Evolutionary conservation across 2,329 filamentous ascomycete species (phyloP), one percentile per base, ranked within the genome.

Genomic region (Fusarium nisikadoi): DNA sequence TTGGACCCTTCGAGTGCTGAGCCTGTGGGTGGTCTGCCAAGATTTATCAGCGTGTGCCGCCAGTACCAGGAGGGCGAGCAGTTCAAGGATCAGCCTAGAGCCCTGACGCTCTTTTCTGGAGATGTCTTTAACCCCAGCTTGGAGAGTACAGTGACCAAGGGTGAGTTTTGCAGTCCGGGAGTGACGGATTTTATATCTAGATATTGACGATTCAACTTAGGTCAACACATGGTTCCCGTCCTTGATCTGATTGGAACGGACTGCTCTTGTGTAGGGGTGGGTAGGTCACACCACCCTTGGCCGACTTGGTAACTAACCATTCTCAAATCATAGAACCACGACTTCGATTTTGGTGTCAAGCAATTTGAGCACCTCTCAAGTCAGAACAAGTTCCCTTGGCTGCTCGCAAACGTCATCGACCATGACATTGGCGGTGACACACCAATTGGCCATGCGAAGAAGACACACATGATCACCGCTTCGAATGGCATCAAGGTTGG

Each of bases 91-190:
- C 91, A 93, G 78, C 84, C 93, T 2, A 84, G 88, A 42, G 83
- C 94, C 8, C 79, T 97, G 55, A 95, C 93, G 3, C 87, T 97
- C 74, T 98, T 97, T 82, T 97, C 94, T 6, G 94, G 94, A 41
- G 95, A 97, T 86, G 94, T 92, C 14, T 98, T 96, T 82, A 97
- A 97, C 79, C 94, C 95, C 0, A 95, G 93, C 76, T 83, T 97
- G 65, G 94, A 97, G 82, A 95, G 92, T 76, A 93, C 92, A 23
- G 91, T 97, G 38, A 97, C 94, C 6, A 97, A 97, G 83, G 94
- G 93, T 86, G 79, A 72, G 81, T 33, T 9, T 42, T 27, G 17
- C 8, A 16, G 20, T 12, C 13, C n/a, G 39, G 14, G 10, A 38
- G 45, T 23, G 17, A 50, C 19, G 10, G 11, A 19, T 33, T 53